Base-by-base conservation (phyloP, 208 protist species). In the Trypanosomatidae sp. region DNA sequence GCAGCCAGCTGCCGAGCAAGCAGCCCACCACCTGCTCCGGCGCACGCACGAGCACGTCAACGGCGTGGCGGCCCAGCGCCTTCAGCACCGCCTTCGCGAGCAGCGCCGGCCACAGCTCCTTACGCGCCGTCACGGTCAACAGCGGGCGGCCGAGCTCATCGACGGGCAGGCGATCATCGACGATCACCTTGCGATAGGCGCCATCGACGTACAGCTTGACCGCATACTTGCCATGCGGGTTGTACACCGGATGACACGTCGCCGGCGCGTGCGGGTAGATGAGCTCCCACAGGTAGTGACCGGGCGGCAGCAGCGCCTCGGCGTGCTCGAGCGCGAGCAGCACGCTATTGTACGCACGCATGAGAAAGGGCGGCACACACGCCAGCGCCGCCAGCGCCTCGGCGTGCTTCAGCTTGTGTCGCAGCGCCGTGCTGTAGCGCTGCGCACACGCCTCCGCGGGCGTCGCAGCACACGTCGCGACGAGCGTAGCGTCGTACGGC, bases 131-230 rank as follows among this genome's bases (percentile, higher is more conserved):
- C 11, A 84, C 59, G 11, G 62, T 77, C 13, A 93, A 58, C 45
- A 93, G 66, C 21, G 80, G 65, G 2, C 79, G 60, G 15, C 79
- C 84, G 0, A 92, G 66, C 22, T 66, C 66, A 58, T 93, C 84
- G 7, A 88, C 77, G 11, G 84, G 82, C 32, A 95, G 65, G 22
- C 60, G 58, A 47, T 95, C 88, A 48, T 95, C 84, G 15, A 95
- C 79, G 4, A 74, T 15, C 6, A 95, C 74, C 46, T 79, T 80
- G 47, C 88, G 71, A 50, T 72, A 93, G 10, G 70, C 66, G 3
- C 88, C 88, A 18, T 85, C 67, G 42, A 93, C 56, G 43, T 84
- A 95, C 10, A 95, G 66, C 60, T 83, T 85, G 52, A 95, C 88
- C 10, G 60, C 67, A 51, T 95, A 95, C 60, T 93, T 93, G 18